Base-by-base conservation (phyloP, 257 asterid genomes). In the Misopates orontium region DNA sequence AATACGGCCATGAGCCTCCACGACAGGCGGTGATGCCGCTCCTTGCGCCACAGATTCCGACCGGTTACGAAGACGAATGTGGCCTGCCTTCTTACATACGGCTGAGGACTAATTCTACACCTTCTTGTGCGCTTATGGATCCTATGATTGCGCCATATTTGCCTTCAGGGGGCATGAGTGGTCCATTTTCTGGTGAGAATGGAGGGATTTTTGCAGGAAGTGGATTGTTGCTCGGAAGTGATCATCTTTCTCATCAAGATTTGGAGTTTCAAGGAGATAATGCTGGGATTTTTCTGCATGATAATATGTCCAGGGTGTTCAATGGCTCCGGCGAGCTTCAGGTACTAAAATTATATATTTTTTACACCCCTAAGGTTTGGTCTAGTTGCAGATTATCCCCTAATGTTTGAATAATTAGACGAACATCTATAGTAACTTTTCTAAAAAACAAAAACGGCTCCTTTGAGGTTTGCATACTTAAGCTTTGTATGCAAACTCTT, bases 291-390 rank as follows among this genome's bases (percentile, higher is more conserved):
- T 84, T 84, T 41, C 60, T 85, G 49, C 78, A 83, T 13, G 94
- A 88, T 59, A 41, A 77, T 49, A 53, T 86, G 55, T 73, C 87
- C 1, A 79, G 82, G 71, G 69, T 79, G 17, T 85, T 82, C 18
- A 85, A 78, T 42, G 82, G 87, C 84, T 68, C 86, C 56, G 73
- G 9, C 21, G 95, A 91, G 2, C 84, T 85, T 62, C 96, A 85
- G 96, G 98, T 88, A 79, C 21, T 44, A 24, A 6, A 22, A 32
- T 12, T 52, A n/a, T 1, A n/a, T n/a, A n/a, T n/a, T n/a, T n/a
- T n/a, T n/a, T n/a, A n/a, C n/a, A n/a, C n/a, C n/a, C n/a, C n/a
- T n/a, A n/a, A n/a, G n/a, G n/a, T n/a, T n/a, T n/a, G n/a, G n/a
- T n/a, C n/a, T n/a, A n/a, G n/a, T n/a, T n/a, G n/a, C n/a, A n/a